A percentile compares a stretch with the other conserved stretches of the same genome.
Conservation (phyloP, 2,329 filamentous ascomycete genomes). For the Chaetomium sp. region DNA sequence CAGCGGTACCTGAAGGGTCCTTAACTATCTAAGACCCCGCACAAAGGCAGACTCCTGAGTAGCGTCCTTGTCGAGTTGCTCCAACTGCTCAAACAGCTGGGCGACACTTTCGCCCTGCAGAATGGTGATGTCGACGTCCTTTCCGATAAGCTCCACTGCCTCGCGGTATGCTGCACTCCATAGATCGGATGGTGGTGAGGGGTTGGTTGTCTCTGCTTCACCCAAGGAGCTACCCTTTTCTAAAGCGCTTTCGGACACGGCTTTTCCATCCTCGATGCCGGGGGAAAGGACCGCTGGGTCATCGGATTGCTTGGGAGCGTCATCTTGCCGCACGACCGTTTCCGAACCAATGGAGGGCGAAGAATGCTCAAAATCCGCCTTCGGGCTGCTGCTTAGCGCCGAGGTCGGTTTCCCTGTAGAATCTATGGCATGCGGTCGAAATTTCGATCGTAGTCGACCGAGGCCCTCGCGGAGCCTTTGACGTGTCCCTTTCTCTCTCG, state of each 20-base stretch:
- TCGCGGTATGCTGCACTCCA: slow-evolving; percentile 8
- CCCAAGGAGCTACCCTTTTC: neutral
- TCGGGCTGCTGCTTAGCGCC: too few relatives aligned
- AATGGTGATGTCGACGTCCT: neutral
- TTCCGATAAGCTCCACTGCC: neutral
- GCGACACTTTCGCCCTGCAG: neutral
- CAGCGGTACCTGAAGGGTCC: neutral
- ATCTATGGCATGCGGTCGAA: neutral
- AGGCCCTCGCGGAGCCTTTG: neutral
- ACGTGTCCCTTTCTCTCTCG: neutral
- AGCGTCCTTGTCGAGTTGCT: neutral
- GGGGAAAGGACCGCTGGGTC: neutral
- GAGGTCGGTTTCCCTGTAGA: neutral
- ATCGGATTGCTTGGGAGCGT: too few relatives aligned
- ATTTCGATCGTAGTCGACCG: neutral
- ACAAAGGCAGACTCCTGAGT: neutral
- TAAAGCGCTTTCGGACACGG: neutral
- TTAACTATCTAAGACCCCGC: neutral
- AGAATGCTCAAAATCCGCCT: too few relatives aligned
- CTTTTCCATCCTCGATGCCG: neutral
- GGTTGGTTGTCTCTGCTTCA: neutral
- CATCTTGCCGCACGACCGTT: too few relatives aligned
- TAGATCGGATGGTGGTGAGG: neutral
- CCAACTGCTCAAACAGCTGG: neutral
- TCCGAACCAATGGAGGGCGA: too few relatives aligned